A percentile compares a stretch with the other conserved stretches of the same genome.
phyloP scores from a whole-genome alignment of 225 moss, liverwort and hornwort genomes.

The Rhytidiadelphus loreus region DNA sequence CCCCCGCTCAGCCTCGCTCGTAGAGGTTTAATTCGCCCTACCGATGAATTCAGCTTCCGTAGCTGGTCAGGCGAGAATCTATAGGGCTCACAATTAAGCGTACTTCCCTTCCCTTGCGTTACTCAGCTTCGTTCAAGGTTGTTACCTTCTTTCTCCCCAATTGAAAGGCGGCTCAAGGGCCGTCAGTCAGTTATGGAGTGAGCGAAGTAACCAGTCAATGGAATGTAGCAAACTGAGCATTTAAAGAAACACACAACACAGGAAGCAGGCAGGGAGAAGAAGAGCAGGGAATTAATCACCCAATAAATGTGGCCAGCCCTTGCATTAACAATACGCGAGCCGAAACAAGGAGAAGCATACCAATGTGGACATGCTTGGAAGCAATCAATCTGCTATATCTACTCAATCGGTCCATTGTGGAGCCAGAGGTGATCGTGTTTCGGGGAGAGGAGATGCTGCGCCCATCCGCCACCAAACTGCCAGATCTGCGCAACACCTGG shows the following conservation, averaged over 20 bases:
- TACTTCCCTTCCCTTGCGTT: neutral
- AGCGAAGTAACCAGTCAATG: neutral
- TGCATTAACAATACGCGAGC: constrained; percentile 27
- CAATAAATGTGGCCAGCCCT: constrained; percentile 36
- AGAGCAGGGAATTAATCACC: neutral
- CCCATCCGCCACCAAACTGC: constrained; percentile 3
- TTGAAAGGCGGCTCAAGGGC: neutral
- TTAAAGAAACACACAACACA: neutral
- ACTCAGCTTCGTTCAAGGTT: neutral
- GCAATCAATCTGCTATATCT: constrained; percentile 41
- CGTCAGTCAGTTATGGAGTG: neutral
- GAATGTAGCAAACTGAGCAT: neutral
- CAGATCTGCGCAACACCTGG: constrained; percentile 9
- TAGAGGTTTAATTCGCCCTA: neutral
- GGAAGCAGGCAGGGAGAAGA: neutral
- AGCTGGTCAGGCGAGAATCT: neutral
- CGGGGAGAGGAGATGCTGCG: constrained; percentile 4
- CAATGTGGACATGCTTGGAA: constrained; percentile 46
- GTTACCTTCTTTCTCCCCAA: neutral
- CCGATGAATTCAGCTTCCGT: neutral
- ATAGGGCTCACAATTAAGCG: neutral
- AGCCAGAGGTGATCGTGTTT: constrained; percentile 12
- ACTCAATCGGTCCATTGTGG: constrained; percentile 29
- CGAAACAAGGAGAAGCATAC: constrained; percentile 33
- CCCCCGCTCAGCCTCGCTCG: neutral